Evolutionary conservation across 495 filamentous ascomycete genomes (phyloP).

Genomic region (Bacidia rubella): DNA sequence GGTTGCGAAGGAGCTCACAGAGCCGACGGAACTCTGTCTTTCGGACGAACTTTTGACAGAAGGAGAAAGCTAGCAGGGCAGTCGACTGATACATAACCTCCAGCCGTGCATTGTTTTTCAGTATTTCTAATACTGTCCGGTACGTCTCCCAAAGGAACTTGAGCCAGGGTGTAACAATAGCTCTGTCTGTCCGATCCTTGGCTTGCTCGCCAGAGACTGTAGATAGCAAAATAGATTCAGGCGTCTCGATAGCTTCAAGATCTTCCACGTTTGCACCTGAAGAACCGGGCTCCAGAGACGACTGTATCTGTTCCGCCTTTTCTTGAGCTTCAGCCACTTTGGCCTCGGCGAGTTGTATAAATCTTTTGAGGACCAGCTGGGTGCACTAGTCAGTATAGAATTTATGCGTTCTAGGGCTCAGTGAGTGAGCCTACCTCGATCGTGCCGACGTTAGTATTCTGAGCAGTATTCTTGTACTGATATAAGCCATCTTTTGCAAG

Average conservation of each 20-base stretch:
- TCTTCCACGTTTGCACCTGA: constrained; percentile 77
- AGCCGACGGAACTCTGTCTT: constrained; percentile 99
- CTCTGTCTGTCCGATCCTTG: constrained; percentile 88
- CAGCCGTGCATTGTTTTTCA: constrained; percentile 95
- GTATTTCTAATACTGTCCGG: constrained; percentile 91
- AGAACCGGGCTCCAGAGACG: constrained; percentile 56
- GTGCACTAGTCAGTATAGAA: constrained; percentile 8
- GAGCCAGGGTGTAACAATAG: constrained; percentile 96
- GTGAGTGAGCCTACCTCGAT: constrained; percentile 55
- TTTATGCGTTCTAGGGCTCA: constrained; percentile 4
- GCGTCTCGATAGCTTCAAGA: constrained; percentile 91
- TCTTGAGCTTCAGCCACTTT: constrained; percentile 94
- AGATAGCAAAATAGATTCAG: constrained; percentile 92
- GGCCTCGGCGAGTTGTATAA: constrained; percentile 90
- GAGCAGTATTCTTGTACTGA: constrained; percentile 98
- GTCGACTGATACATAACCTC: constrained; percentile 98
- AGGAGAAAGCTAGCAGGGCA: constrained; percentile 94
- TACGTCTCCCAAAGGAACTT: constrained; percentile 99
- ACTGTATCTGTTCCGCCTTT: constrained; percentile 90
- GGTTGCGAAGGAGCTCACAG: constrained; percentile 94
- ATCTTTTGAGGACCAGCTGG: constrained; percentile 82
- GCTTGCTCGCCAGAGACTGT: constrained; percentile 98
- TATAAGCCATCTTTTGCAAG: constrained; percentile 96
- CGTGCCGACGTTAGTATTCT: constrained; percentile 96
- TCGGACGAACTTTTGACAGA: constrained; percentile 93